Conservation (phyloP, 2,329 filamentous ascomycete genomes). For the Alternaria sp. region DNA sequence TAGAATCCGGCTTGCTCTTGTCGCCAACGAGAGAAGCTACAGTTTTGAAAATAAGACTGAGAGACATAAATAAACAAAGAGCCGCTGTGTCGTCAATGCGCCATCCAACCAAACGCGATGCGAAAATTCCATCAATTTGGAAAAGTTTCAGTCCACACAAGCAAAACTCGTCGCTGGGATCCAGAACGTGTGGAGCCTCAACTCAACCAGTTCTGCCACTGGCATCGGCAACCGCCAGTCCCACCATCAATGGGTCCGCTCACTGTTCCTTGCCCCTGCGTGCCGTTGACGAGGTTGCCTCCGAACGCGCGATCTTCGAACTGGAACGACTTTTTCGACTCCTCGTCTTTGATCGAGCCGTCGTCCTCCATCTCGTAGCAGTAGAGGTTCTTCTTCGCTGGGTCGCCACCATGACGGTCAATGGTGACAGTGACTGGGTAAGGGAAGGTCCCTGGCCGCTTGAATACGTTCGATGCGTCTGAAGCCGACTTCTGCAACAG, state of each 20-base stretch:
- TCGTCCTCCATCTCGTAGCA: slow-evolving; percentile 65
- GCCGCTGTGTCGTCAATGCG: slow-evolving; percentile 11
- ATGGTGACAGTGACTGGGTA: slow-evolving; percentile 68
- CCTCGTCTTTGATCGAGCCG: slow-evolving; percentile 53
- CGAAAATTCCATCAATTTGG: slow-evolving; percentile 29
- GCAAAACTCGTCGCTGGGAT: slow-evolving; percentile 4
- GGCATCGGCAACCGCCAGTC: slow-evolving; percentile 66
- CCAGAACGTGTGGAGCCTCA: slow-evolving; percentile 11
- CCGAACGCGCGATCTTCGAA: slow-evolving; percentile 63
- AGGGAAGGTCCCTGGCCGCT: slow-evolving; percentile 65
- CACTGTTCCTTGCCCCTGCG: slow-evolving; percentile 54
- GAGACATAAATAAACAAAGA: slow-evolving; percentile 6
- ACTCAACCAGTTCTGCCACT: slow-evolving; percentile 64
- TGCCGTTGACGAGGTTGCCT: slow-evolving; percentile 62
- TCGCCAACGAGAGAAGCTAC: slow-evolving; percentile 16
- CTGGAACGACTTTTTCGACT: slow-evolving; percentile 57
- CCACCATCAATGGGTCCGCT: slow-evolving; percentile 65
- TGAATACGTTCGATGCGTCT: slow-evolving; percentile 55
- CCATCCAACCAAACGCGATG: slow-evolving; percentile 28
- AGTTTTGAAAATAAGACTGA: not conserved
- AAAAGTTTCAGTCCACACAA: slow-evolving; percentile 15
- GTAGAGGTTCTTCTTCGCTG: slow-evolving; percentile 65
- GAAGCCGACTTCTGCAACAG: slow-evolving; percentile 41
- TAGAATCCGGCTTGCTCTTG: slow-evolving; percentile 12
- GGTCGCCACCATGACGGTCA: slow-evolving; percentile 67